Base-by-base conservation (phyloP, 371 early-diverging fungal species). In the Apophysomyces variabilis region DNA sequence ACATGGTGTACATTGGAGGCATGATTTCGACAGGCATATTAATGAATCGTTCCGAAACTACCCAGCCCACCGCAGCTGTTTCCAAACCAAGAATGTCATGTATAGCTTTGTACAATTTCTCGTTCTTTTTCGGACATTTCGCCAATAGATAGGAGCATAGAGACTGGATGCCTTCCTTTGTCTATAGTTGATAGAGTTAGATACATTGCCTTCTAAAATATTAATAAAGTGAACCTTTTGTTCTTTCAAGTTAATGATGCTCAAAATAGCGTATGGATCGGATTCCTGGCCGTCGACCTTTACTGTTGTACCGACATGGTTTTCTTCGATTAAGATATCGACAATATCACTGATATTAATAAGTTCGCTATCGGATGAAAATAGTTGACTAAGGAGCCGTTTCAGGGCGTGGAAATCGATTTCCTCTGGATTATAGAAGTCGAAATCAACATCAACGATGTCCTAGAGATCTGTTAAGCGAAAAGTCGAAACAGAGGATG, bases 1-100 rank as follows among this genome's bases (percentile, higher is more conserved):
- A 83, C 94, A 97, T 91, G 18, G 81, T 86, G 71, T 93, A 91
- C 92, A 97, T 90, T 3, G 94, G 95, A 11, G 95, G 91, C 16
- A 90, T 89, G 21, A 97, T 82, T 71, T 96, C 93, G 39, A 94
- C 92, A 5, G 99, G 97, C 96, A 98, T 95, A 75, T 98, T 98
- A 72, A 98, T 88, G 18, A 98, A 87, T 8, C 99, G 79, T 68
- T 96, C 97, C 66, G 90, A 92, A n/a, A 98, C 44, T 26, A 97
- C 72, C 72, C 94, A 72, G 0, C 89, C 98, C 5, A 90, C 83
- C 56, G 82, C 75, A 21, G 68, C 69, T 9, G 60, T 37, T 13
- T 58, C 63, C 12, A 80, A 69, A 5, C 76, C 67, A 46, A 93
- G 69, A n/a, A 89, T 70, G 12, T 78, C 62, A n/a, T 70, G 62